Evolutionary conservation across 768 basidiomycete genomes (phyloP).

Genomic region (Trametes villosa): DNA sequence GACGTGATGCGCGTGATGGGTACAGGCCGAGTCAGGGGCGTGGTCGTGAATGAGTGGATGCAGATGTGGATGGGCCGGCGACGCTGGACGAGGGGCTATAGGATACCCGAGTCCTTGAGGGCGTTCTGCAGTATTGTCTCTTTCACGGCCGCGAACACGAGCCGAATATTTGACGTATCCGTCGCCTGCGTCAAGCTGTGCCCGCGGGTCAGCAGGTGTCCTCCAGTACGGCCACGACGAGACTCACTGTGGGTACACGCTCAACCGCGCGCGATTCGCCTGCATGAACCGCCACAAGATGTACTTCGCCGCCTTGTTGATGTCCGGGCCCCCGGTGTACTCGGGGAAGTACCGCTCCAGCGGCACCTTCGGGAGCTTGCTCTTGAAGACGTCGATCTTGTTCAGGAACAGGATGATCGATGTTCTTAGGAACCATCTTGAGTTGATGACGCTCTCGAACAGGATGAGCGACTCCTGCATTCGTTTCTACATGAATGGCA

Average conservation of each 20-base stretch:
- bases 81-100: slow-evolving; percentile 33
- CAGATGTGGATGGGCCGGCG: slow-evolving; percentile 15
- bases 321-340: slow-evolving; percentile 86
- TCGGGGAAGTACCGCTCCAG: slow-evolving; percentile 84
- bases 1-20: slow-evolving; percentile 9
- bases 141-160: slow-evolving; percentile 88
- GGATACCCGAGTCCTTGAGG: slow-evolving; percentile 82
- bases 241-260: slow-evolving; percentile 89
- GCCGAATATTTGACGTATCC: slow-evolving; percentile 79
- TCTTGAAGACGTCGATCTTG: slow-evolving; percentile 80
- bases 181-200: slow-evolving; percentile 85
- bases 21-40: neutral
- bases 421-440: slow-evolving; percentile 72
- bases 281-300: slow-evolving; percentile 96
- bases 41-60: slow-evolving; percentile 7
- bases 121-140: slow-evolving; percentile 94
- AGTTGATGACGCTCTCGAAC: slow-evolving; percentile 81
- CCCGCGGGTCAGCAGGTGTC: slow-evolving; percentile 5
- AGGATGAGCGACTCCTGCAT: slow-evolving; percentile 76
- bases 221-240: neutral
- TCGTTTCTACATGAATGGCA: slow-evolving; percentile 56
- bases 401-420: slow-evolving; percentile 71
- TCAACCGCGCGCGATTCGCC: slow-evolving; percentile 80
- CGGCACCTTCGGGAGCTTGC: slow-evolving; percentile 68
- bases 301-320: slow-evolving; percentile 94